Base-by-base conservation (phyloP, 1,139 yeast genomes). In the Candida glucosophila region DNA sequence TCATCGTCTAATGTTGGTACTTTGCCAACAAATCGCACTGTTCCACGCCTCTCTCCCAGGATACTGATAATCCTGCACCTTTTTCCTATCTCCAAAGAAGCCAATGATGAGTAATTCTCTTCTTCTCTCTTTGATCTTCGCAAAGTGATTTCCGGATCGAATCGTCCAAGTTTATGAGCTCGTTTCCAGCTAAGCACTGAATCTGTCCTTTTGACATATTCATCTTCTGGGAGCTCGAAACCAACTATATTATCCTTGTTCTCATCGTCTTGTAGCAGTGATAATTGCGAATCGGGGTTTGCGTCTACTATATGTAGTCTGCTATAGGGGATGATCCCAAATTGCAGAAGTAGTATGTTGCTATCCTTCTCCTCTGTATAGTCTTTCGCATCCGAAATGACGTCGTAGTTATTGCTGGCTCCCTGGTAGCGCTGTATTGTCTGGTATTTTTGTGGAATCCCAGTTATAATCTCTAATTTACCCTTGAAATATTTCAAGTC, bases 171-270 rank as follows among this genome's bases (percentile, higher is more conserved):
- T 31, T 70, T 53, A 36, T 80, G 66, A 21, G 63, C 55, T 32
- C 66, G 64, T 50, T 86, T 86, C 94, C 95, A 88, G 27, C 65
- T 66, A 32, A 79, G 63, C 3, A 83, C 93, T 0, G 90, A 65
- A 29, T 77, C 73, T 4, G 52, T 31, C 29, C 80, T 58, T 28
- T 59, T 58, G 20, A 67, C 76, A 47, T 88, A 88, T 23, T 77
- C 85, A 26, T 67, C 76, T 25, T 77, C 83, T 5, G 76, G 56
- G 47, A 83, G 55, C 35, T 69, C 60, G 45, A 67, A 83, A 14
- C 55, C 62, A 32, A 63, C 67, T 5, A 52, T 45, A 20, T 58
- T 65, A 9, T 44, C 48, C n/a, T n/a, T n/a, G n/a, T n/a, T n/a
- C n/a, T n/a, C n/a, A n/a, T n/a, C n/a, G 4, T 33, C 51, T 32